These are phyloP conservation scores for Atkinsonella texensis DNA, from an alignment of 2,329 filamentous ascomycete species.

Conservation along the genomic window DNA sequence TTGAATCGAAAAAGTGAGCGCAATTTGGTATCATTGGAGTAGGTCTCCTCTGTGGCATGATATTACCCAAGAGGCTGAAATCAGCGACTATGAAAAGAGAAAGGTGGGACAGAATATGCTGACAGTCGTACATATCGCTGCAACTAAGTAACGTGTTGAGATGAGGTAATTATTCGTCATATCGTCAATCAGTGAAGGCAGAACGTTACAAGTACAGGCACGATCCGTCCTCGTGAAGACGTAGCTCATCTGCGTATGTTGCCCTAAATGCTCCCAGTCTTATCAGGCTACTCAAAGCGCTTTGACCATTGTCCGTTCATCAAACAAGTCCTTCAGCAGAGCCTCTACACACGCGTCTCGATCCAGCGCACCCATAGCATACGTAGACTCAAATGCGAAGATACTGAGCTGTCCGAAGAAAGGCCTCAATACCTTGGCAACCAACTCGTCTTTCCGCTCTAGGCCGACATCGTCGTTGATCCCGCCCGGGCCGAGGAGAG, in stretches of 20 bases:
- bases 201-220: too few species aligned
- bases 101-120: too few species aligned
- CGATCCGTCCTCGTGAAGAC: too few species aligned
- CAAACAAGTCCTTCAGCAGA: constrained; percentile 65
- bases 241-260: neutral
- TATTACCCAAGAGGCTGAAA: too few species aligned
- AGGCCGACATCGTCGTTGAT: constrained; percentile 43
- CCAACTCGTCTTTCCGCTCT: constrained; percentile 55
- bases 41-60: too few species aligned
- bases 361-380: constrained; percentile 67
- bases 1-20: too few species aligned
- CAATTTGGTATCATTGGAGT: too few species aligned
- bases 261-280: neutral
- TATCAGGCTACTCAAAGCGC: constrained; percentile 31
- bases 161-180: too few species aligned
- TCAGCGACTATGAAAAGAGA: too few species aligned
- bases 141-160: too few species aligned
- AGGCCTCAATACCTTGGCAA: constrained; percentile 67
- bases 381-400: constrained; percentile 83
- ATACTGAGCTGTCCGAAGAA: constrained; percentile 92
- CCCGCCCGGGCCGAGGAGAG: constrained; percentile 38
- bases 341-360: constrained; percentile 48
- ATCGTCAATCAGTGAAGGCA: too few species aligned
- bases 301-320: constrained; percentile 58
- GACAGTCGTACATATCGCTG: too few species aligned